Evolutionary conservation across 2,329 filamentous ascomycete genomes (phyloP), one percentile per base, ranked within the genome.

Genomic region (Arthrobotrys conoides): DNA sequence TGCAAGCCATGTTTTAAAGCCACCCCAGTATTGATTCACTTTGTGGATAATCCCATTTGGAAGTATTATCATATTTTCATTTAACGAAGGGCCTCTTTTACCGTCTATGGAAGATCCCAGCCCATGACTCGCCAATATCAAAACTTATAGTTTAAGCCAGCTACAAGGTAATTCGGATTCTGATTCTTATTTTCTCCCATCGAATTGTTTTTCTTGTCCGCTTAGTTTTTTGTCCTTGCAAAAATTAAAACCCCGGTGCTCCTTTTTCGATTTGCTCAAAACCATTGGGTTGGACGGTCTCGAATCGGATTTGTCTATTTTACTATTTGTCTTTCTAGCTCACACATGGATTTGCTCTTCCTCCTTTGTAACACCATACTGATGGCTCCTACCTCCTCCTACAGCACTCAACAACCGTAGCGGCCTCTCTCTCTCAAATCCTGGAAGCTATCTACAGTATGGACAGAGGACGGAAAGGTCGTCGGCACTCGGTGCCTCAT

Each of bases 1-100:
- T 72, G 68, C 75, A 78, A 78, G 75, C 75, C 75, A 71, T 72
- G 75, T 78, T 72, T 72, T 77, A 77, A 69, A 77, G 73, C 73
- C 73, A 77, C 67, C 57, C 73, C 61, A 72, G 73, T 55, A 64
- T 71, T 78, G 61, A 67, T 78, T 78, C 73, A 71, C 49, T 67
- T 51, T 66, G 44, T 78, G 68, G 68, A 22, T 71, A 69, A 68
- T 78, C 64, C 68, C 68, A 72, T 69, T 72, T 71, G 57, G 68
- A 69, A 72, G 59, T 78, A 51, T 68, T 68, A 53, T 46, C 59
- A 63, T 68, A 59, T 69, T 64, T 70, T 65, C 55, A 68, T 63
- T 78, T 67, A 77, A 71, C 59, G 30, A 51, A 65, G 51, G 75
- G 36, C 61, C 49, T 68, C 41, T 48, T 64, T 69, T 72, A 72